Conservation (phyloP, 169 alveolate species). For the Neospora caninum region DNA sequence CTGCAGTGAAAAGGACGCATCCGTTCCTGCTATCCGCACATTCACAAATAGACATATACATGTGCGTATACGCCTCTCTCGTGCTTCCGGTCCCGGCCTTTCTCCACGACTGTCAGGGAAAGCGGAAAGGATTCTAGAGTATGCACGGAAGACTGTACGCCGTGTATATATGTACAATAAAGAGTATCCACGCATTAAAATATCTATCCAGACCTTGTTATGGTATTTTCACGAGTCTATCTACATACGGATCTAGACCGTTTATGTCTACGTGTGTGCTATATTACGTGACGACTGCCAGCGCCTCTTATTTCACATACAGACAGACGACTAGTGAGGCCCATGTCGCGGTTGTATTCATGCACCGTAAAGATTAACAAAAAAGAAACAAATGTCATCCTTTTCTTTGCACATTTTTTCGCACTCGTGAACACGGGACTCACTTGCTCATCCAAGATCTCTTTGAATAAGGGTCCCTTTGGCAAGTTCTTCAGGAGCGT, state of each 20-base stretch:
- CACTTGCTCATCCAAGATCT: conserved; percentile 16
- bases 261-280: too few relatives aligned
- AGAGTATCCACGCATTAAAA: neutral
- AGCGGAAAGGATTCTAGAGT: neutral
- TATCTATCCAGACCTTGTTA: too few relatives aligned
- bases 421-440: neutral
- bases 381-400: too few relatives aligned
- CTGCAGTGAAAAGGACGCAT: neutral
- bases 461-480: conserved; percentile 12
- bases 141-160: neutral
- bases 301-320: neutral
- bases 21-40: neutral
- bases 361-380: too few relatives aligned
- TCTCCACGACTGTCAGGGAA: neutral
- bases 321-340: neutral
- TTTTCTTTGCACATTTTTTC: too few relatives aligned
- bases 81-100: neutral
- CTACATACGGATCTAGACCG: neutral
- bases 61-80: neutral
- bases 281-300: too few relatives aligned
- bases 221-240: too few relatives aligned
- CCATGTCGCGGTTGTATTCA: too few relatives aligned
- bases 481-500: neutral
- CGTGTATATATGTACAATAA: too few relatives aligned
- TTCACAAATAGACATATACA: neutral